phyloP scores from a whole-genome alignment of 306 rosid species.

The Quercus agrifolia region DNA sequence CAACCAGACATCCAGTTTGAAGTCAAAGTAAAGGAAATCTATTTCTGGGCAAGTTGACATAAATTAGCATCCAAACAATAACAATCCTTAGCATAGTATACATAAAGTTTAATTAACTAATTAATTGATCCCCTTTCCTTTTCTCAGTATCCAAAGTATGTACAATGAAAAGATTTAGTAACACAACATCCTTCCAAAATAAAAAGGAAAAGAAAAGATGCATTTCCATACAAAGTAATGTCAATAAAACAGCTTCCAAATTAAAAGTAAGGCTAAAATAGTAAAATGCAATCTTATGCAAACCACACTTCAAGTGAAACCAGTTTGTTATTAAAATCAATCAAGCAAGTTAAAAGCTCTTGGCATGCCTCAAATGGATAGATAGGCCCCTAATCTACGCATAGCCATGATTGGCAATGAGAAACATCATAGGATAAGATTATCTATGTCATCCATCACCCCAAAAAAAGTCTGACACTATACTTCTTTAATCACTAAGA shows the following conservation, averaged over 20 bases:
- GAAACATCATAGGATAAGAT: background rate
- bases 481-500: slow-evolving; percentile 3
- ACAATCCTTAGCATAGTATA: background rate
- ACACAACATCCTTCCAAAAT: too few species aligned
- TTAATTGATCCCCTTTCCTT: background rate
- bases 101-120: background rate
- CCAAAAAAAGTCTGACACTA: slow-evolving; percentile 4
- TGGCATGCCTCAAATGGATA: background rate
- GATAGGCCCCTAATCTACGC: background rate
- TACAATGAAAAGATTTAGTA: background rate
- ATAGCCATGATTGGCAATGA: background rate
- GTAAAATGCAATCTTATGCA: background rate
- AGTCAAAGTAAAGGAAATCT: background rate
- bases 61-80: background rate
- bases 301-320: background rate
- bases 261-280: background rate
- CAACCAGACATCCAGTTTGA: background rate
- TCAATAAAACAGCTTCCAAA: background rate
- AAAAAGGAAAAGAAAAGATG: too few species aligned
- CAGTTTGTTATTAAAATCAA: background rate
- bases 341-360: background rate
- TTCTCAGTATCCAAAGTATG: background rate
- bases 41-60: background rate
- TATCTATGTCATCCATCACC: background rate
- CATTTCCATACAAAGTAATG: background rate